Evolutionary conservation across 2,329 filamentous ascomycete species (phyloP).

Genomic region (Dichotomopilus funicola): DNA sequence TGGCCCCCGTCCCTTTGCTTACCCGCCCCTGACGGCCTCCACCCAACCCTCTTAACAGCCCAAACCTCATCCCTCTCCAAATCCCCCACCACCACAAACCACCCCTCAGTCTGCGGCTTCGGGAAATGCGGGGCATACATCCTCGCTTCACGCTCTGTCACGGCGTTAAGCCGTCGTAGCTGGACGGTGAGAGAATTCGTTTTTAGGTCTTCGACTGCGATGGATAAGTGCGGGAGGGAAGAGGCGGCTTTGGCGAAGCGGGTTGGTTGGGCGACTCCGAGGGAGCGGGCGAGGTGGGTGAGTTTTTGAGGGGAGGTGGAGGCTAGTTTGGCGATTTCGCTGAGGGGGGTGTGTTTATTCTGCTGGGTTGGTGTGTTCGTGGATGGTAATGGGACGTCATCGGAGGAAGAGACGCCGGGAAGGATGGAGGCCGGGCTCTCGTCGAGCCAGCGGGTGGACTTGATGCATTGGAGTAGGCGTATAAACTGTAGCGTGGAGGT

Average conservation of each 20-base stretch:
- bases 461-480: constrained; percentile 80
- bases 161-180: constrained; percentile 60
- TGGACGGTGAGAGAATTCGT: constrained; percentile 56
- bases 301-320: constrained; percentile 29
- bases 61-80: constrained; percentile 66
- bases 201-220: constrained; percentile 56
- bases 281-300: constrained; percentile 41
- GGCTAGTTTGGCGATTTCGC: constrained; percentile 32
- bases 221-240: constrained; percentile 61
- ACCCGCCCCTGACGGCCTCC: too few species aligned
- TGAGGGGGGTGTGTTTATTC: constrained; percentile 36
- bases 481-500: constrained; percentile 78
- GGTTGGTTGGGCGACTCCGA: constrained; percentile 39
- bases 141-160: constrained; percentile 59
- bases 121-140: constrained; percentile 87
- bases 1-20: too few species aligned
- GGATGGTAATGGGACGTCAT: constrained; percentile 10
- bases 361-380: constrained; percentile 27
- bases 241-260: constrained; percentile 54
- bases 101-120: constrained; percentile 90
- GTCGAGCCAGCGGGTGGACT: constrained; percentile 83
- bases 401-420: constrained; percentile 55
- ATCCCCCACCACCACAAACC: constrained; percentile 75
- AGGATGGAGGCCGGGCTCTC: constrained; percentile 75
- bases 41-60: constrained; percentile 79